These are phyloP conservation scores for Eragrostis curvula DNA, from an alignment of 176 grass and related monocot species.

Conservation along the genomic window DNA sequence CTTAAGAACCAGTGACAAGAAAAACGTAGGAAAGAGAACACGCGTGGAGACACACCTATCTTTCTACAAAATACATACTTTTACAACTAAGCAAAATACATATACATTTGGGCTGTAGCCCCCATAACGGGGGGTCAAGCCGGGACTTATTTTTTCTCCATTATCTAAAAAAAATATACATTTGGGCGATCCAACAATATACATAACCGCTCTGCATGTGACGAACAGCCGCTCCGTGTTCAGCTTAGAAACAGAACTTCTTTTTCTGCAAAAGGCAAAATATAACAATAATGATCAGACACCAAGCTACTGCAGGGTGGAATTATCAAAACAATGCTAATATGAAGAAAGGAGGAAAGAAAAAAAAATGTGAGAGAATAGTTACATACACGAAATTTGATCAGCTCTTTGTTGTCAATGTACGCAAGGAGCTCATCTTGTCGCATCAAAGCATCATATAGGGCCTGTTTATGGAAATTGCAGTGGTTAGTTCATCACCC, in stretches of 20 bases:
- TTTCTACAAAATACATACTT: conserved; percentile 8
- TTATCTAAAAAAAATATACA: not conserved
- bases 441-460: conserved; percentile 89
- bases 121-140: too few relatives aligned
- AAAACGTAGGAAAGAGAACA: not conserved
- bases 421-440: conserved; percentile 94
- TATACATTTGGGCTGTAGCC: not conserved
- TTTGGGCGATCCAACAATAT: conserved; percentile 23
- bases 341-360: not conserved
- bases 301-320: not conserved
- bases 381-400: conserved; percentile 79
- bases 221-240: not conserved
- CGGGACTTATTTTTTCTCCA: too few relatives aligned
- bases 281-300: not conserved
- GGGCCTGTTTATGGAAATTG: conserved; percentile 54
- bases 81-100: not conserved
- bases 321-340: not conserved
- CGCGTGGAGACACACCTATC: not conserved
- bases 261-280: conserved; percentile 64
- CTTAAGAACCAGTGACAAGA: not conserved
- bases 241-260: conserved; percentile 67
- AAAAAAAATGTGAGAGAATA: not conserved
- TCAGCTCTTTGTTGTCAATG: conserved; percentile 83
- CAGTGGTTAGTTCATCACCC: not conserved
- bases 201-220: conserved; percentile 6